Base-by-base conservation (phyloP, 163 green algal genomes). In the Chlorella variabilis region DNA sequence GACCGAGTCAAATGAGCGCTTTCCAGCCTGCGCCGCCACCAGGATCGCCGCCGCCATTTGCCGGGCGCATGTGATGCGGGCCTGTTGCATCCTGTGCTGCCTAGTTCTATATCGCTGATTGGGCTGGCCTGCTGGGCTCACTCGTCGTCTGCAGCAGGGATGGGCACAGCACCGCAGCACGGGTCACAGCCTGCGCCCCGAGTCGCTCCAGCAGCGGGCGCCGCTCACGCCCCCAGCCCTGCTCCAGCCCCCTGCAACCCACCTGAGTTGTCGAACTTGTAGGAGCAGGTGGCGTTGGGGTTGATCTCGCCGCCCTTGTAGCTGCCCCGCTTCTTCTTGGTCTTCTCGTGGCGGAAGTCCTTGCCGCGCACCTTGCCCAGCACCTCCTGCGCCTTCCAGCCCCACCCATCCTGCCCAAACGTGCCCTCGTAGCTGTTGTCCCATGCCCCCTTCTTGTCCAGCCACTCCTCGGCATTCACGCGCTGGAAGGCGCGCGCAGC, bases 311-410 rank as follows among this genome's bases (percentile, higher is more conserved):
- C 97, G 38, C 97, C 97, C 45, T 89, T 87, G 89, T 99, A 99
- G 13, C 86, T 94, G 54, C 97, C 96, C 17, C 97, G 90, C 92
- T 99, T 99, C 90, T 99, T 99, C 92, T 99, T 99, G 18, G 96
- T 99, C 93, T 99, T 99, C 85, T 99, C 97, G 78, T 99, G 97
- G 21, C 96, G 89, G 86, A 99, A 99, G 85, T 98, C 94, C 89
- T 94, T 97, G 83, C 85, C 86, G 9, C 90, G 81, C 23, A 98
- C 95, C 80, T 91, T 83, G 25, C 95, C 94, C 34, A 99, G 91
- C 1, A 98, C 83, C 80, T 97, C 87, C 79, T 99, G 93, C 65
- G 97, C 97, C 77, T 97, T 98, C 78, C 90, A 95, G 18, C 96
- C 97, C 92, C 92, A 98, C 41, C 94, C 95, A 21, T 71, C 74